A percentile compares a stretch with the other conserved stretches of the same genome.
phyloP scores from a whole-genome alignment of 2,329 filamentous ascomycete genomes.

The Basipetospora chlamydospora region DNA sequence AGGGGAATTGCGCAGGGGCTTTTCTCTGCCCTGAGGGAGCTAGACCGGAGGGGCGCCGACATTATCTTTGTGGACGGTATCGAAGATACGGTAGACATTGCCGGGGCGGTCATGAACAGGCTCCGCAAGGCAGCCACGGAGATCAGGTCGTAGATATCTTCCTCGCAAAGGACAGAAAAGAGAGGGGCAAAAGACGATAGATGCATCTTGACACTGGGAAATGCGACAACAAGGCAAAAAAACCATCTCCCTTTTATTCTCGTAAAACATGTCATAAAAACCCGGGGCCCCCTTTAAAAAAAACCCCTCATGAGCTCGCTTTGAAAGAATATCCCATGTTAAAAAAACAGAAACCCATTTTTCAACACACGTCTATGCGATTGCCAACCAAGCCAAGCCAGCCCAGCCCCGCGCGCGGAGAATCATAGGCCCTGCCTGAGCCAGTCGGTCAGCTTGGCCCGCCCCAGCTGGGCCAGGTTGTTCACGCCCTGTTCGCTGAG shows the following conservation, averaged over 20 bases:
- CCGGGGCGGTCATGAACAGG: conserved; percentile 75
- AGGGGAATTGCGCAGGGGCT: conserved; percentile 70
- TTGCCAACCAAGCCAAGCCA: conserved; percentile 1
- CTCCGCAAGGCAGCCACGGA: conserved; percentile 62
- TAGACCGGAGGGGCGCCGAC: conserved; percentile 67
- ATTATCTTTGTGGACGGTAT: conserved; percentile 88
- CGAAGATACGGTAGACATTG: conserved; percentile 62
- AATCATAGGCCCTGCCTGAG: conserved; percentile 71
- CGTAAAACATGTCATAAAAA: too few relatives aligned
- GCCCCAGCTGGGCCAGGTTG: conserved; percentile 87
- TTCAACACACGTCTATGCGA: too few relatives aligned
- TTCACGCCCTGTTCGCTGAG: conserved; percentile 90
- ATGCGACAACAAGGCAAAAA: background rate
- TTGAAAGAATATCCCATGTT: too few relatives aligned
- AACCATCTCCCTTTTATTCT: too few relatives aligned
- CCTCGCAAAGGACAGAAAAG: too few relatives aligned
- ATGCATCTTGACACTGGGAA: background rate
- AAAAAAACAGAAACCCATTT: background rate
- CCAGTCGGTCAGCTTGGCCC: conserved; percentile 80
- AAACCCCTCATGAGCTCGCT: too few relatives aligned
- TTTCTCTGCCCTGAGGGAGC: conserved; percentile 72
- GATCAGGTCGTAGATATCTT: conserved; percentile 33
- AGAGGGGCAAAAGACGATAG: background rate
- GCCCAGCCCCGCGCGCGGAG: too few relatives aligned
- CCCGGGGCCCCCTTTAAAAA: too few relatives aligned